Conservation (phyloP, 495 filamentous ascomycete genomes). For the Monascus purpureus region DNA sequence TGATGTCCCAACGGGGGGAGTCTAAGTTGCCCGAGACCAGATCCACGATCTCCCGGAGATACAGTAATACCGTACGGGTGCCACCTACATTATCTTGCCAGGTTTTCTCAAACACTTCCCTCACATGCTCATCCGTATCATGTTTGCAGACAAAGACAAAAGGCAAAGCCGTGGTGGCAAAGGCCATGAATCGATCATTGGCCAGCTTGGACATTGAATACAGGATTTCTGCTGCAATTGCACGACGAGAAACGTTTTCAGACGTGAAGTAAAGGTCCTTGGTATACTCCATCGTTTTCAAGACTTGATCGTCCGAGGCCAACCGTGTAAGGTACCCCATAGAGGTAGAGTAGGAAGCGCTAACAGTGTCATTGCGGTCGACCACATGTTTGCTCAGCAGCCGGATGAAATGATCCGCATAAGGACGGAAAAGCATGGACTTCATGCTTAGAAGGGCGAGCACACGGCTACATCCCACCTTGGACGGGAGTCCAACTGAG, state of each 20-base stretch:
- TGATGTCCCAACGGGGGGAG: constrained; percentile 74
- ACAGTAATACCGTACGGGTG: constrained; percentile 63
- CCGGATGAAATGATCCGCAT: constrained; percentile 65
- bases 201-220: constrained; percentile 73
- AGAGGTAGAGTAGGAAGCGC: constrained; percentile 68
- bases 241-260: constrained; percentile 58
- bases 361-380: constrained; percentile 84
- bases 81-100: constrained; percentile 88
- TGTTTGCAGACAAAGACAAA: constrained; percentile 82
- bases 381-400: constrained; percentile 64
- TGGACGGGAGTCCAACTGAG: constrained; percentile 79
- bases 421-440: constrained; percentile 55
- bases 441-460: constrained; percentile 77
- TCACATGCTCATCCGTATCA: constrained; percentile 65
- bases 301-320: constrained; percentile 52
- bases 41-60: constrained; percentile 65
- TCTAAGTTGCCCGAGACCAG: constrained; percentile 53
- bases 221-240: constrained; percentile 65
- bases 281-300: constrained; percentile 50
- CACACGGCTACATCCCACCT: constrained; percentile 77
- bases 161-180: constrained; percentile 62
- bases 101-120: constrained; percentile 59
- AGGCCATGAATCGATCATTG: constrained; percentile 69
- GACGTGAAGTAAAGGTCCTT: constrained; percentile 63
- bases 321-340: constrained; percentile 73